These are phyloP conservation scores for Mortierella sp. DNA, from an alignment of 371 early-diverging fungal genomes.

Conservation along the genomic window DNA sequence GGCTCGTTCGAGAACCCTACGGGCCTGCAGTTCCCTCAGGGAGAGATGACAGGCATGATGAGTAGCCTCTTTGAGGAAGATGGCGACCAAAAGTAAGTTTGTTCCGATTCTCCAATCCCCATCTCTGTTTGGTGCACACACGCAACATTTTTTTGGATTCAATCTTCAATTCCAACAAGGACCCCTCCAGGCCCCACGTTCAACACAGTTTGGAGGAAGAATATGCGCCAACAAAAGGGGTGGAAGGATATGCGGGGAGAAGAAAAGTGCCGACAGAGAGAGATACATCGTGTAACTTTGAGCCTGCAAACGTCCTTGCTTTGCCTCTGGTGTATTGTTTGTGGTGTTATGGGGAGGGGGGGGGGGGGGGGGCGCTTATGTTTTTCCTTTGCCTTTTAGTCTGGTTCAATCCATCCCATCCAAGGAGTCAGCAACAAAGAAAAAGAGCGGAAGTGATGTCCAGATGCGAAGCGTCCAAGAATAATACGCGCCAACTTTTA, in stretches of 20 bases:
- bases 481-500: slow-evolving; percentile 5
- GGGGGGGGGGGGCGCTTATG: not conserved
- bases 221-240: not conserved
- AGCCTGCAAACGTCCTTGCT: slow-evolving; percentile 4
- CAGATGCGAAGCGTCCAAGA: slow-evolving; percentile 10
- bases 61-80: slow-evolving; percentile 58
- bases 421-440: slow-evolving; percentile 2
- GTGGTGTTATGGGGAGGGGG: not conserved
- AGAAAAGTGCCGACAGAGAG: not conserved
- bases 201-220: slow-evolving; percentile 3
- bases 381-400: not conserved
- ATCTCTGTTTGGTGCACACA: not conserved
- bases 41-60: slow-evolving; percentile 55
- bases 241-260: not conserved
- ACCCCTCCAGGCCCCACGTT: slow-evolving; percentile 14
- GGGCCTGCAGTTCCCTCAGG: slow-evolving; percentile 48
- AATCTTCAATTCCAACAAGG: slow-evolving; percentile 10
- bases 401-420: not conserved
- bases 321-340: slow-evolving; percentile 5
- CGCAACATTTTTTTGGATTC: not conserved
- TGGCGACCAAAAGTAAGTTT: slow-evolving; percentile 52
- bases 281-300: not conserved
- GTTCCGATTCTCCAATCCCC: not conserved
- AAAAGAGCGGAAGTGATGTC: slow-evolving; percentile 3
- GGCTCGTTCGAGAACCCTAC: slow-evolving; percentile 54